Evolutionary conservation across 805 yeast genomes (phyloP).

Genomic region (Saturnispora hagleri): DNA sequence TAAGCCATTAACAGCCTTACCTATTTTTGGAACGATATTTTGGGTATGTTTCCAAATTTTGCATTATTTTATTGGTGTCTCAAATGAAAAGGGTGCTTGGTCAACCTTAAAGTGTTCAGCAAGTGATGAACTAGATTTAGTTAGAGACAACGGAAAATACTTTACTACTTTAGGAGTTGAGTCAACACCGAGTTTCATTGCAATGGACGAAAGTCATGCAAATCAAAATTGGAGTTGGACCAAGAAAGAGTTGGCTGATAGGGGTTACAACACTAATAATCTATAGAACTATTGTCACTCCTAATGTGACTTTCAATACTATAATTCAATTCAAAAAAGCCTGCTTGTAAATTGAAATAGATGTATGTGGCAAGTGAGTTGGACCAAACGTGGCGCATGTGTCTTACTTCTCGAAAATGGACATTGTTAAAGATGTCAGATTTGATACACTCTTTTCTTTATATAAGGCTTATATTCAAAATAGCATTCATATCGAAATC

Average conservation of each 20-base stretch:
- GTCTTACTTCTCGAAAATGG: background rate
- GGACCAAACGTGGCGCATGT: background rate
- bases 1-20: slow-evolving; percentile 68
- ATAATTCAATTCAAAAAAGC: background rate
- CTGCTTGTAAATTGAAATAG: background rate
- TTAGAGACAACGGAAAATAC: slow-evolving; percentile 61
- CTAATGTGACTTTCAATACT: background rate
- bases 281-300: background rate
- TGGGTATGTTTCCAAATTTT: slow-evolving; percentile 65
- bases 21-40: slow-evolving; percentile 65
- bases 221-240: slow-evolving; percentile 79
- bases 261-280: slow-evolving; percentile 32
- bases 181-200: slow-evolving; percentile 47
- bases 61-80: slow-evolving; percentile 60
- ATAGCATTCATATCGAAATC: background rate
- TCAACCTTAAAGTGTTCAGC: slow-evolving; percentile 58
- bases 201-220: slow-evolving; percentile 49
- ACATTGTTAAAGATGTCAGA: background rate
- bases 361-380: background rate
- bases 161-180: slow-evolving; percentile 53
- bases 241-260: slow-evolving; percentile 43
- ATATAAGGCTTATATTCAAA: background rate
- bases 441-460: background rate
- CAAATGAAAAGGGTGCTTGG: slow-evolving; percentile 61
- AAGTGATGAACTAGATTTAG: slow-evolving; percentile 38